Conservation (phyloP, 1,139 yeast genomes). For the Ogataea hybrid region DNA sequence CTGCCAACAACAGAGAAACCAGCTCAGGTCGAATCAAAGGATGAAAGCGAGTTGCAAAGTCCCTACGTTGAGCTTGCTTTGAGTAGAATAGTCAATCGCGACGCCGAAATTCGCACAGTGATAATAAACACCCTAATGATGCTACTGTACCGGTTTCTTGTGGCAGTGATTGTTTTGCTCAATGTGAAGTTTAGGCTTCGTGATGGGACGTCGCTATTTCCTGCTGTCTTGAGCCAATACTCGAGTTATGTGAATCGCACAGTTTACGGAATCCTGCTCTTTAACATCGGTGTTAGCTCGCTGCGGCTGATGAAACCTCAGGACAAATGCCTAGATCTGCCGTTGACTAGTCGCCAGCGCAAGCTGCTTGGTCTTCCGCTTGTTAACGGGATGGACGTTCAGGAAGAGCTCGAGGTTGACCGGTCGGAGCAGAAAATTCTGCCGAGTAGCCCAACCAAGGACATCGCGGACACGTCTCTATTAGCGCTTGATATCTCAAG, state of each 20-base stretch:
- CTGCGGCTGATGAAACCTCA: slow-evolving; percentile 30
- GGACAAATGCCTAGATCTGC: slow-evolving; percentile 34
- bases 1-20: neutral
- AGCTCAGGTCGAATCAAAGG: slow-evolving; percentile 1
- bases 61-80: slow-evolving; percentile 31
- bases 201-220: slow-evolving; percentile 1
- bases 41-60: slow-evolving; percentile 21
- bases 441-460: slow-evolving; percentile 7
- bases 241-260: slow-evolving; percentile 14
- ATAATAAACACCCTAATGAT: slow-evolving; percentile 20
- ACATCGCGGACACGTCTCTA: slow-evolving; percentile 18
- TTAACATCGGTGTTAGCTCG: slow-evolving; percentile 22
- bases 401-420: slow-evolving; percentile 4
- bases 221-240: slow-evolving; percentile 1
- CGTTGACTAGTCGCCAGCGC: slow-evolving; percentile 31
- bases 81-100: slow-evolving; percentile 29
- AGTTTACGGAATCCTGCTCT: slow-evolving; percentile 17
- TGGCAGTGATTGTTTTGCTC: slow-evolving; percentile 23
- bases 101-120: slow-evolving; percentile 27
- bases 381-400: slow-evolving; percentile 7
- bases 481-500: slow-evolving; percentile 25
- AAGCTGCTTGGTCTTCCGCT: slow-evolving; percentile 30
- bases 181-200: slow-evolving; percentile 14
- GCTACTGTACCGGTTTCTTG: slow-evolving; percentile 24
- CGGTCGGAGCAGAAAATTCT: slow-evolving; percentile 1